Evolutionary conservation across 257 asterid genomes (phyloP).

Genomic region (Petrea volubilis): DNA sequence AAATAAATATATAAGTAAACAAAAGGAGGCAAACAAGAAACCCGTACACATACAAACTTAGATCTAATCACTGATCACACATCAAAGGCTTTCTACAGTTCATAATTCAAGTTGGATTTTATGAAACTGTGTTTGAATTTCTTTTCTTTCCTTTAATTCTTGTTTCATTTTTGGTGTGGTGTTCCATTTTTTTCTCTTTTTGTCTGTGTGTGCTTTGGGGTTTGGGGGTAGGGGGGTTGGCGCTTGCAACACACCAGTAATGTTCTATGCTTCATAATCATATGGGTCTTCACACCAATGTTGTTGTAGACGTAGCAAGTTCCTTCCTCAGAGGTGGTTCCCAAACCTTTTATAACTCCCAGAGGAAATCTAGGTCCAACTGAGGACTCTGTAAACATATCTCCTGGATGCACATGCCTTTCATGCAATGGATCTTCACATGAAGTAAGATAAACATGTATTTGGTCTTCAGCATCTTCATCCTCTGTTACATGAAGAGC

Average conservation of each 20-base stretch:
- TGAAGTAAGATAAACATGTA: constrained; percentile 61
- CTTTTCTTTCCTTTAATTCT: background rate
- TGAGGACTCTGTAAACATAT: constrained; percentile 30
- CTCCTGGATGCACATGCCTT: constrained; percentile 26
- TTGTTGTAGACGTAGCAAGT: constrained; percentile 64
- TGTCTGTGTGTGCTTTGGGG: no score
- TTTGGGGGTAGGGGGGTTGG: background rate
- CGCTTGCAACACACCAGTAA: constrained; percentile 56
- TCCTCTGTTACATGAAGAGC: constrained; percentile 29
- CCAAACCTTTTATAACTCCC: constrained; percentile 81
- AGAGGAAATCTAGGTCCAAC: constrained; percentile 50
- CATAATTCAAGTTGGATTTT: constrained; percentile 10
- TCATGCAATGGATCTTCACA: constrained; percentile 25
- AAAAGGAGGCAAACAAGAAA: constrained; percentile 3
- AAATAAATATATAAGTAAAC: no score
- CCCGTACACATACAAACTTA: background rate
- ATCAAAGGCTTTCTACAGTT: background rate
- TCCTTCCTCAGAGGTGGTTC: constrained; percentile 87
- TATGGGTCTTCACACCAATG: constrained; percentile 71
- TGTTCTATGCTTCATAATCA: constrained; percentile 88
- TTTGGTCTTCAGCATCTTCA: constrained; percentile 59
- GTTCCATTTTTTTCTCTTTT: no score
- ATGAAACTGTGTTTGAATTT: background rate
- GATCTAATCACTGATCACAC: constrained; percentile 6
- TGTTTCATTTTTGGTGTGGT: background rate